Evolutionary conservation across 140 eudicot species (phyloP).

Genomic region (Stevia rebaudiana): DNA sequence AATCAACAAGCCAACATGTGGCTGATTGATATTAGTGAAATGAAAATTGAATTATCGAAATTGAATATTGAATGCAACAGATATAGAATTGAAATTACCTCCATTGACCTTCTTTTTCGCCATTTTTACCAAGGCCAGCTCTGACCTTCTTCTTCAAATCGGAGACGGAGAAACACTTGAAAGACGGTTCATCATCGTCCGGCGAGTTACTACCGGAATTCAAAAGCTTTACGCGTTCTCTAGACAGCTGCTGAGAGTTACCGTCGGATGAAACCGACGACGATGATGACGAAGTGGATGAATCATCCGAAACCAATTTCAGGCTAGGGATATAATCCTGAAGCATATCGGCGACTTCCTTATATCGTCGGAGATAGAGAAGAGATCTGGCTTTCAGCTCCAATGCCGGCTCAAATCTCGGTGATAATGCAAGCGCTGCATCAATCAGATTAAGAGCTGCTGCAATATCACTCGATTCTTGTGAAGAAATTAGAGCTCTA

Average conservation of each 20-base stretch:
- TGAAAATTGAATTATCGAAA: neutral
- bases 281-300: constrained; percentile 29
- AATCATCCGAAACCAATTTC: constrained; percentile 55
- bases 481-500: constrained; percentile 50
- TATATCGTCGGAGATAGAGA: constrained; percentile 61
- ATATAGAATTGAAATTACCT: constrained; percentile 44
- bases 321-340: constrained; percentile 93
- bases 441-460: constrained; percentile 69
- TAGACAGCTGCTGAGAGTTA: constrained; percentile 40
- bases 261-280: constrained; percentile 43
- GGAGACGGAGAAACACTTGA: constrained; percentile 88
- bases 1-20: constrained; percentile 37
- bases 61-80: neutral
- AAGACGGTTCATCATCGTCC: constrained; percentile 41
- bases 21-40: neutral
- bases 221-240: constrained; percentile 58
- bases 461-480: constrained; percentile 46
- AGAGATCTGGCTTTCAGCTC: constrained; percentile 83
- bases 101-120: constrained; percentile 88
- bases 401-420: constrained; percentile 63
- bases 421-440: constrained; percentile 67
- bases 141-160: constrained; percentile 88
- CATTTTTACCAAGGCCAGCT: constrained; percentile 53
- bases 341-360: constrained; percentile 85
- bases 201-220: constrained; percentile 43